Evolutionary conservation across 2,329 filamentous ascomycete species (phyloP).

Genomic region (Aureobasidium musti): DNA sequence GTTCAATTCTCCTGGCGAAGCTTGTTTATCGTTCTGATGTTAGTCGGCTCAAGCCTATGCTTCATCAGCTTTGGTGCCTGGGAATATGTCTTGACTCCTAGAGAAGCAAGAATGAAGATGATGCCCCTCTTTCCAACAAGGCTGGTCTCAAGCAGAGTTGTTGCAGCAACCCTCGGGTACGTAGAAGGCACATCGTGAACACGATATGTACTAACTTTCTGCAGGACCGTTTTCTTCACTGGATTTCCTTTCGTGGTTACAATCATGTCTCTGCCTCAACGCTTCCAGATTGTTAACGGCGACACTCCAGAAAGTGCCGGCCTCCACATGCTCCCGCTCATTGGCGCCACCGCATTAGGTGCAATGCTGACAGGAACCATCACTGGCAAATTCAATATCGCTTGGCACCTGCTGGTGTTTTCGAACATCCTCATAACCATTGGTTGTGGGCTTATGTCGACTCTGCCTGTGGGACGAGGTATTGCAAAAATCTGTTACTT

Average conservation of each 20-base stretch:
- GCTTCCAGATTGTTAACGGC: constrained; percentile 23
- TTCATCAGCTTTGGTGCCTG: constrained; percentile 16
- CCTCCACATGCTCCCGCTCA: constrained; percentile 27
- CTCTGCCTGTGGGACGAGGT: not conserved
- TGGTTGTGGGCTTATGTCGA: constrained; percentile 17
- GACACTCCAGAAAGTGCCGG: constrained; percentile 22
- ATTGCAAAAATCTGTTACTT: constrained; percentile 3
- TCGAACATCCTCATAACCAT: constrained; percentile 13
- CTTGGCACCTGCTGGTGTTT: constrained; percentile 11
- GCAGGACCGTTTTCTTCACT: constrained; percentile 22
- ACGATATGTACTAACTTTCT: not conserved
- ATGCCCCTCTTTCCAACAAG: constrained; percentile 16
- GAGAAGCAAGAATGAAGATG: constrained; percentile 10
- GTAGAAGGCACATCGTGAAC: not conserved
- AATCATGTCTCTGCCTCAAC: constrained; percentile 26
- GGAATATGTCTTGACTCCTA: constrained; percentile 15
- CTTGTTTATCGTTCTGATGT: constrained; percentile 2
- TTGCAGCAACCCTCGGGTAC: constrained; percentile 21
- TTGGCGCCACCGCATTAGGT: not conserved
- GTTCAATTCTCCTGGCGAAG: constrained; percentile 13
- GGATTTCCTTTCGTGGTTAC: constrained; percentile 27
- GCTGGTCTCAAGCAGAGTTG: constrained; percentile 9
- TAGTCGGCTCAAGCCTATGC: not conserved
- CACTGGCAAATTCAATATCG: constrained; percentile 12
- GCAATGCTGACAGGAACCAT: constrained; percentile 17